Conservation (phyloP, 345 rosid genomes). For the Salix suchowensis region DNA sequence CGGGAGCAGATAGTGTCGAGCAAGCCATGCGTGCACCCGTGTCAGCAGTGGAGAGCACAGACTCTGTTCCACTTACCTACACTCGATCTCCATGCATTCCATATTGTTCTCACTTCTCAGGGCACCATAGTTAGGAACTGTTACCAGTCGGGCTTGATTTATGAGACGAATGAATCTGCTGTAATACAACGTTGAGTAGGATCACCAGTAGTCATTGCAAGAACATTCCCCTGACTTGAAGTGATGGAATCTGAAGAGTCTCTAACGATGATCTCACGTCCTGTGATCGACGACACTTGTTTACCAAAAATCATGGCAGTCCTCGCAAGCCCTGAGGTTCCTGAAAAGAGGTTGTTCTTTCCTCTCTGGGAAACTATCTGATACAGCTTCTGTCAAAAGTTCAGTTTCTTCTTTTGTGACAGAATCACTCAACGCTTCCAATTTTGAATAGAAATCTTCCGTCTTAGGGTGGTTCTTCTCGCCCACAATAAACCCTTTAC, state of each 20-base stretch:
- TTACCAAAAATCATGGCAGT: constrained; percentile 77
- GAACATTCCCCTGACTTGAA: constrained; percentile 62
- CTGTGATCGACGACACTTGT: too few relatives aligned
- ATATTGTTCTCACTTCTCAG: neutral
- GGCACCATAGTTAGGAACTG: neutral
- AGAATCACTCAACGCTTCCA: constrained; percentile 39
- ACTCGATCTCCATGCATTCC: neutral
- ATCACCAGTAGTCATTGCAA: constrained; percentile 74
- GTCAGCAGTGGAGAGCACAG: neutral
- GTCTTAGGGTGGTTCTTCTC: constrained; percentile 66
- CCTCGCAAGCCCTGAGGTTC: constrained; percentile 65
- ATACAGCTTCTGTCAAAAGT: constrained; percentile 28
- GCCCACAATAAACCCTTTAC: constrained; percentile 65
- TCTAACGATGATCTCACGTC: constrained; percentile 50
- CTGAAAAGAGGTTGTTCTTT: constrained; percentile 62
- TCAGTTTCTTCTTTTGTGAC: constrained; percentile 11
- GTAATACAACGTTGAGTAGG: neutral
- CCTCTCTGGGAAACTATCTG: constrained; percentile 42
- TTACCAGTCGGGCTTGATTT: neutral
- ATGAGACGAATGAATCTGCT: neutral
- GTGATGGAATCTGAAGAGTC: constrained; percentile 72
- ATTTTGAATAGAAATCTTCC: constrained; percentile 49
- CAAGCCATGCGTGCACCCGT: neutral
- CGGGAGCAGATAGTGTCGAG: neutral
- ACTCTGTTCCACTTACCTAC: neutral